These are phyloP conservation scores for Beta corolliflora DNA, from an alignment of 179 eudicot species.

Conservation along the genomic window DNA sequence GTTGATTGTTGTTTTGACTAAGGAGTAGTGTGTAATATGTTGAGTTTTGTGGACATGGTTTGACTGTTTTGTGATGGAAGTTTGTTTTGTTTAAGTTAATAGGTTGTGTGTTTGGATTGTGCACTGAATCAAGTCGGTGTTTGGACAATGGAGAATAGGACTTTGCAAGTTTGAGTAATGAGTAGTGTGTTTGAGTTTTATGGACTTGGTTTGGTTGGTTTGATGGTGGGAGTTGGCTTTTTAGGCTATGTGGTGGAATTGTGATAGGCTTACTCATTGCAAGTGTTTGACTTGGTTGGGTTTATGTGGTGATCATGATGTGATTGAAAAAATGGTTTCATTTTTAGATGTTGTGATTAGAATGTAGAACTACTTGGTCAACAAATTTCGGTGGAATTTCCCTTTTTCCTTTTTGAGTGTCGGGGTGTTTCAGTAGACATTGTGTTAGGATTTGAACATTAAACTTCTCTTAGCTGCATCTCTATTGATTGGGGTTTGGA, in stretches of 20 bases:
- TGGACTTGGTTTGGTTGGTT: neutral
- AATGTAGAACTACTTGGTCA: too few species aligned
- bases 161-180: neutral
- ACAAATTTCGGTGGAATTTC: too few species aligned
- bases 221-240: neutral
- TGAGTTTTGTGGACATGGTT: neutral
- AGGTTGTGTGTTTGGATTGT: neutral
- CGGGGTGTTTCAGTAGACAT: too few species aligned
- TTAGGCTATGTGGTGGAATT: constrained; percentile 1
- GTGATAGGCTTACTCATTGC: neutral
- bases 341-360: too few species aligned
- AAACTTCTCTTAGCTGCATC: too few species aligned
- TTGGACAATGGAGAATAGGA: neutral
- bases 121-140: too few species aligned
- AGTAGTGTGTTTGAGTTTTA: neutral
- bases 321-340: neutral
- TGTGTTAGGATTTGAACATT: too few species aligned
- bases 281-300: neutral
- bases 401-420: too few species aligned
- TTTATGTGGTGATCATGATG: neutral
- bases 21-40: neutral
- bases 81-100: neutral
- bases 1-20: neutral
- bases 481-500: too few species aligned
- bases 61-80: neutral